A percentile compares a stretch with the other conserved stretches of the same genome.
phyloP scores from a whole-genome alignment of 768 basidiomycete genomes.

The Leucocoprinus sp. region DNA sequence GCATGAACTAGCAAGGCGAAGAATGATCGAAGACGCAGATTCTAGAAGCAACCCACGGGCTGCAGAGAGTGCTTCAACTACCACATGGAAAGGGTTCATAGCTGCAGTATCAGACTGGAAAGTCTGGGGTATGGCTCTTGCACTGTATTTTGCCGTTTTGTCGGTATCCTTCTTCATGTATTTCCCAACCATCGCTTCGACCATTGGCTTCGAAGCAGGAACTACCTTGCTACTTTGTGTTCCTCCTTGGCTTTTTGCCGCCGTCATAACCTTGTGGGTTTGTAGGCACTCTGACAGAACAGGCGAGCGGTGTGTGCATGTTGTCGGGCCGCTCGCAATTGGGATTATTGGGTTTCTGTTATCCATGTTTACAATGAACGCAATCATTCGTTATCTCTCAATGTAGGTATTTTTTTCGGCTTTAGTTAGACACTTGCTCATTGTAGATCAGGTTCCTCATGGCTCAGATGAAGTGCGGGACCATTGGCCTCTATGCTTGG shows the following conservation, averaged over 20 bases:
- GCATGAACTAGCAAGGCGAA: slow-evolving; percentile 44
- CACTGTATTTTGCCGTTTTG: slow-evolving; percentile 34
- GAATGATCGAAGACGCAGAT: slow-evolving; percentile 52
- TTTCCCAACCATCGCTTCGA: slow-evolving; percentile 66
- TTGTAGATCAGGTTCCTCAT: slow-evolving; percentile 58
- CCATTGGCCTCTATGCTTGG: slow-evolving; percentile 55
- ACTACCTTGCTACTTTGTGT: slow-evolving; percentile 50
- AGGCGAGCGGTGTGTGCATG: slow-evolving; percentile 69
- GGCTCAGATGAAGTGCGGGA: slow-evolving; percentile 66
- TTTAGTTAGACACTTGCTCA: background rate
- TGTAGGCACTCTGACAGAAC: slow-evolving; percentile 65
- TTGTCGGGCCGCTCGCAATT: slow-evolving; percentile 38
- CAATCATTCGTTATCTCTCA: slow-evolving; percentile 54
- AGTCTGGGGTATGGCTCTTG: slow-evolving; percentile 51
- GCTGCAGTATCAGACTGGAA: slow-evolving; percentile 63
- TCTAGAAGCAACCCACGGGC: background rate
- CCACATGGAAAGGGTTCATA: slow-evolving; percentile 31
- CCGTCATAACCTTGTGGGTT: slow-evolving; percentile 42
- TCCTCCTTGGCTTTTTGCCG: slow-evolving; percentile 59
- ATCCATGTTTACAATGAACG: slow-evolving; percentile 55
- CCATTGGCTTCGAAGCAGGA: slow-evolving; percentile 56
- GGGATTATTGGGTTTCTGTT: slow-evolving; percentile 66
- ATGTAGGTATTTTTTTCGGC: slow-evolving; percentile 29
- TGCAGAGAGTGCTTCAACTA: slow-evolving; percentile 16
- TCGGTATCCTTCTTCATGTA: slow-evolving; percentile 63